phyloP scores from a whole-genome alignment of 306 rosid species.

The Cucurbita moschata region DNA sequence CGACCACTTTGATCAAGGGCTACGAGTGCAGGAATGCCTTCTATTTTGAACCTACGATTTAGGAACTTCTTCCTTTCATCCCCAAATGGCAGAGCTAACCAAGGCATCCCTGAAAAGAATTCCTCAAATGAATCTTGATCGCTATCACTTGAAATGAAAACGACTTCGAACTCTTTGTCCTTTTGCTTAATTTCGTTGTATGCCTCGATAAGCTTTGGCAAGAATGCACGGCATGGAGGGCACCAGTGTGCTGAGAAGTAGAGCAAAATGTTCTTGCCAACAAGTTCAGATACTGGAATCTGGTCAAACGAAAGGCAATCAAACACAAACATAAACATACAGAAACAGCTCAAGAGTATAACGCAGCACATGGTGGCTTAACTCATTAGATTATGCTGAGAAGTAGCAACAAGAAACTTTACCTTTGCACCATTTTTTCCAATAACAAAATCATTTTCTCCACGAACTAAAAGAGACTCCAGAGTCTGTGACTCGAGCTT shows the following conservation, averaged over 20 bases:
- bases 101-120: constrained; percentile 60
- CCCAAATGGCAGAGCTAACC: constrained; percentile 72
- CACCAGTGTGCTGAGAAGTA: constrained; percentile 89
- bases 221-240: constrained; percentile 60
- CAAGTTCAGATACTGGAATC: constrained; percentile 53
- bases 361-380: background rate
- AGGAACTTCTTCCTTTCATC: constrained; percentile 50
- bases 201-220: constrained; percentile 48
- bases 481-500: constrained; percentile 47
- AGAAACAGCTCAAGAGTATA: background rate
- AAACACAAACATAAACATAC: background rate
- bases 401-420: background rate
- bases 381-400: background rate
- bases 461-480: constrained; percentile 45
- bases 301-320: constrained; percentile 8
- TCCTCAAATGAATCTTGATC: constrained; percentile 50
- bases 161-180: constrained; percentile 41
- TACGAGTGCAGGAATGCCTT: constrained; percentile 47
- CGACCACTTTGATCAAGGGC: constrained; percentile 53
- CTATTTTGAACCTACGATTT: constrained; percentile 38
- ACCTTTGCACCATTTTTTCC: constrained; percentile 47
- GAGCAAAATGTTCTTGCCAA: constrained; percentile 53
- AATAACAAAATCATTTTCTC: constrained; percentile 35
- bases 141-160: constrained; percentile 59
- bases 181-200: constrained; percentile 49